These are phyloP conservation scores for Physcomitrellopsis africana DNA, from an alignment of 225 moss, liverwort and hornwort genomes.

Conservation along the genomic window DNA sequence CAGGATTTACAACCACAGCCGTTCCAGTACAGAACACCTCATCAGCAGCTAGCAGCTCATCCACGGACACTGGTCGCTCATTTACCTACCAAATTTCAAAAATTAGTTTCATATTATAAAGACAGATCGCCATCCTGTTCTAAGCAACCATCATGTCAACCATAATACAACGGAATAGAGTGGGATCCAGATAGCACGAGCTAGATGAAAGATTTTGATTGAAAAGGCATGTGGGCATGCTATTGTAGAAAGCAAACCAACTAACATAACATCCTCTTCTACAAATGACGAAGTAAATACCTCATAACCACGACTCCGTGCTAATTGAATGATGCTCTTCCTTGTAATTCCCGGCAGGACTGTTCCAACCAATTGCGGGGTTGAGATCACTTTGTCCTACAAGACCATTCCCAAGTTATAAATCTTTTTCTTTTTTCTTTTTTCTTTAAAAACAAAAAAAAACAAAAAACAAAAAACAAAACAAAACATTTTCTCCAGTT, in stretches of 20 bases:
- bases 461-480: no score
- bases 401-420: neutral
- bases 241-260: constrained; percentile 18
- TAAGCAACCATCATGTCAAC: neutral
- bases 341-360: constrained; percentile 91
- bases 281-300: constrained; percentile 36
- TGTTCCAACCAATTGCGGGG: constrained; percentile 81
- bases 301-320: constrained; percentile 64
- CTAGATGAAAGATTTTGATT: constrained; percentile 14
- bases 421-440: neutral
- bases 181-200: neutral
- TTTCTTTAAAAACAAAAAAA: no score
- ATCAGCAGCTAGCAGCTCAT: constrained; percentile 82
- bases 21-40: constrained; percentile 96
- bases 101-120: constrained; percentile 18
- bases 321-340: constrained; percentile 84
- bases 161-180: neutral
- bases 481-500: neutral
- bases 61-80: constrained; percentile 78
- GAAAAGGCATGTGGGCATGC: constrained; percentile 2
- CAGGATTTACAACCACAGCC: constrained; percentile 90
- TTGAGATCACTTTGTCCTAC: constrained; percentile 73
- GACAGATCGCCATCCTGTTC: neutral
- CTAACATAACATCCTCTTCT: neutral
- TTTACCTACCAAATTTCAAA: constrained; percentile 52